Evolutionary conservation across 495 filamentous ascomycete species (phyloP).

Genomic region (Tuber microsphaerosporum): DNA sequence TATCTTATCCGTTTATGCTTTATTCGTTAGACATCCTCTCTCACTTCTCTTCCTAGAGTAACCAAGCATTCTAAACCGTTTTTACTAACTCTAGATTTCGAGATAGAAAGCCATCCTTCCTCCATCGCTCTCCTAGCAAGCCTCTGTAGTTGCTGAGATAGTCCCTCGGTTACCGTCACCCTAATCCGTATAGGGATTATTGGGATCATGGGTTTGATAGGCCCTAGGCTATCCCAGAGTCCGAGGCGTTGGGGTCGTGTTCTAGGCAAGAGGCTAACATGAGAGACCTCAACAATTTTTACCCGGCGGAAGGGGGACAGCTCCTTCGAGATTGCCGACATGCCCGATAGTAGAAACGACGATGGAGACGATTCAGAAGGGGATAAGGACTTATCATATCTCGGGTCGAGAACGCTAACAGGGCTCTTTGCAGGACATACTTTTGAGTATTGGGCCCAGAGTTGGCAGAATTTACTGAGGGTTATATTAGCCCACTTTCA

Average conservation of each 20-base stretch:
- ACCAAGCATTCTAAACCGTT: not conserved
- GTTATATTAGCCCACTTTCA: not conserved
- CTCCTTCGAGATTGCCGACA: not conserved
- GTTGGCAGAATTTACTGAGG: not conserved
- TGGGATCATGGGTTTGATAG: too few species aligned
- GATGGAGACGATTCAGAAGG: too few species aligned
- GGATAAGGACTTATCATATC: too few species aligned
- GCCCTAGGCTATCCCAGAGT: too few species aligned
- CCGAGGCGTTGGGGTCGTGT: too few species aligned
- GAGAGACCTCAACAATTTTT: not conserved
- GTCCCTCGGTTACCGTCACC: too few species aligned
- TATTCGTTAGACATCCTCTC: not conserved
- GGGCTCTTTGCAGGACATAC: not conserved
- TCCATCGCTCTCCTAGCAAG: not conserved
- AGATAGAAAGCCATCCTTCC: not conserved
- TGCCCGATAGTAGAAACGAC: not conserved
- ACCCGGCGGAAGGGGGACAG: conserved; percentile 1
- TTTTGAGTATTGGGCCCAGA: not conserved
- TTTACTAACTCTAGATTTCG: not conserved
- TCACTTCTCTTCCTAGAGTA: not conserved
- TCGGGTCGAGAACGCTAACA: too few species aligned
- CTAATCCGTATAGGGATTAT: too few species aligned
- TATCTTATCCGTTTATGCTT: not conserved
- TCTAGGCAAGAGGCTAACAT: too few species aligned
- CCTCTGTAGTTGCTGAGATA: too few species aligned